A percentile compares a stretch with the other conserved stretches of the same genome.
These are phyloP conservation scores for Perkinsus chesapeaki DNA, from an alignment of 169 alveolate species.

Conservation along the genomic window DNA sequence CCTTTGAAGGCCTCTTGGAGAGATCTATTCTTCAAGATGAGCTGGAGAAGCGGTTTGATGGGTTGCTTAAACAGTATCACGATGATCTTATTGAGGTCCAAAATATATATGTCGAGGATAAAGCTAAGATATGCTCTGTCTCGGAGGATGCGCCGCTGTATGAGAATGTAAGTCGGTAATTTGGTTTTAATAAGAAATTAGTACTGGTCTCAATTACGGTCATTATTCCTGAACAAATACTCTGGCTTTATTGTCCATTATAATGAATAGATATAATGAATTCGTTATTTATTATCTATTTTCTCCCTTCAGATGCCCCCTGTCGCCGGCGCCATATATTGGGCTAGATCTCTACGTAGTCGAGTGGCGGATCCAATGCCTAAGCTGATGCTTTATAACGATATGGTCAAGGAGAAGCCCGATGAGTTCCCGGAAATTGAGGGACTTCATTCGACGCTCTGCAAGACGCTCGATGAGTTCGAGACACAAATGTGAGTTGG, in stretches of 20 bases:
- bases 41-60: slow-evolving; percentile 77
- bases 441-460: slow-evolving; percentile 62
- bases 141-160: slow-evolving; percentile 68
- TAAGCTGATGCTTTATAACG: slow-evolving; percentile 60
- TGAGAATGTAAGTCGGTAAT: background rate
- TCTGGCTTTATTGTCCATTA: too few species aligned
- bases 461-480: slow-evolving; percentile 69
- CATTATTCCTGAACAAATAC: too few species aligned
- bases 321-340: slow-evolving; percentile 84
- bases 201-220: too few species aligned
- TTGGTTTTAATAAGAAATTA: too few species aligned
- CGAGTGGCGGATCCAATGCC: slow-evolving; percentile 81
- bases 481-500: slow-evolving; percentile 40
- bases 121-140: slow-evolving; percentile 57
- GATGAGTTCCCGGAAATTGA: slow-evolving; percentile 79
- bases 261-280: too few species aligned
- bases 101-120: slow-evolving; percentile 63
- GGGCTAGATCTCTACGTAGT: slow-evolving; percentile 79
- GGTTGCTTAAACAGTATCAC: slow-evolving; percentile 68
- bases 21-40: slow-evolving; percentile 84
- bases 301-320: slow-evolving; percentile 83
- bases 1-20: slow-evolving; percentile 75
- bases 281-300: too few species aligned
- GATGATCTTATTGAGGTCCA: slow-evolving; percentile 70
- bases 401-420: slow-evolving; percentile 64